These are phyloP conservation scores for Calonectria pteridis DNA, from an alignment of 2,329 filamentous ascomycete species.

Conservation along the genomic window DNA sequence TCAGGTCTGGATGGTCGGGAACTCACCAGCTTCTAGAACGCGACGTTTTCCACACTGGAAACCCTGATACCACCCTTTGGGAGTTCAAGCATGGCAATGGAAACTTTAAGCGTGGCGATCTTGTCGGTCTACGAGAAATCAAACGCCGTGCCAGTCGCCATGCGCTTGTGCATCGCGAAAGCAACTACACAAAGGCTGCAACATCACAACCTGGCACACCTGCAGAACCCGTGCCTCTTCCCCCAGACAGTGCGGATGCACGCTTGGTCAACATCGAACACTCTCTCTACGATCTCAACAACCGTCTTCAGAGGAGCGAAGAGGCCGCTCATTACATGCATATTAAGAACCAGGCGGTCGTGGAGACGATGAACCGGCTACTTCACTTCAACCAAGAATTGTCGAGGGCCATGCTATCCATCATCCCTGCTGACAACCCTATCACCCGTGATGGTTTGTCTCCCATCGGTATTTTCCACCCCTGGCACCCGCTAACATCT, in stretches of 20 bases:
- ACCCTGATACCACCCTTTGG: conserved; percentile 94
- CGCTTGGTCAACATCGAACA: conserved; percentile 84
- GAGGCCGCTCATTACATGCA: conserved; percentile 85
- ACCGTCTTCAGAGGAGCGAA: conserved; percentile 83
- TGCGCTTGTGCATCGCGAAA: conserved; percentile 92
- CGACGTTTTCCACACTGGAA: conserved; percentile 96
- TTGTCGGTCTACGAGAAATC: conserved; percentile 92
- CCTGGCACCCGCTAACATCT: conserved; percentile 61
- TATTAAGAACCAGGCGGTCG: conserved; percentile 82
- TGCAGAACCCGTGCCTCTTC: conserved; percentile 79
- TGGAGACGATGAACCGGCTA: conserved; percentile 81
- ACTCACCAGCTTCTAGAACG: conserved; percentile 73
- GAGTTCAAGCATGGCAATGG: conserved; percentile 99
- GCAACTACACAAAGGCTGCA: conserved; percentile 80
- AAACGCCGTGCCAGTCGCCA: conserved; percentile 94
- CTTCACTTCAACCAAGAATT: conserved; percentile 87
- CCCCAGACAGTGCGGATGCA: conserved; percentile 81
- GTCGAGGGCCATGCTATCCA: conserved; percentile 77
- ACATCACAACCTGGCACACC: conserved; percentile 87
- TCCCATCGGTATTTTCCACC: neutral
- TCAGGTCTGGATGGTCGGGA: neutral
- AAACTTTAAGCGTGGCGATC: conserved; percentile 94
- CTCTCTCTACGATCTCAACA: conserved; percentile 82
- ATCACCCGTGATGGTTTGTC: conserved; percentile 85
- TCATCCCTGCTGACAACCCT: conserved; percentile 81